Evolutionary conservation across 176 grass and related monocot species (phyloP).

Genomic region (Oryza nivara): DNA sequence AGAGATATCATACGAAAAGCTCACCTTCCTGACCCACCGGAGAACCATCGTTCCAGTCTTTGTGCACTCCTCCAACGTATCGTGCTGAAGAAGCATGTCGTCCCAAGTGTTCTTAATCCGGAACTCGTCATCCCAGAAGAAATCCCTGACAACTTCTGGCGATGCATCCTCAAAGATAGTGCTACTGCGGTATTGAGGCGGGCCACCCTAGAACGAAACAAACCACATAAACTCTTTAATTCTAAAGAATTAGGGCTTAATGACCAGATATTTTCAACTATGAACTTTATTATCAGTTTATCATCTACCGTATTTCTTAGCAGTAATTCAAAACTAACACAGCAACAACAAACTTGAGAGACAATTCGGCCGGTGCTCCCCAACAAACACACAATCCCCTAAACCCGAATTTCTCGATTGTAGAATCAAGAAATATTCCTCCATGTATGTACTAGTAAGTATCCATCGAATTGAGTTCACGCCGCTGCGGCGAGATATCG

Average conservation of each 20-base stretch:
- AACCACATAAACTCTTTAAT: conserved; percentile 1
- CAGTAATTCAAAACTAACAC: background rate
- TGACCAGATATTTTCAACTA: background rate
- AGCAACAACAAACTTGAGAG: background rate
- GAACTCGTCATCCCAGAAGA: conserved; percentile 99
- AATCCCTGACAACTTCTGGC: conserved; percentile 75
- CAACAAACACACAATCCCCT: background rate
- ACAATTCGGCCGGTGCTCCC: background rate
- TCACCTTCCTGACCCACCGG: conserved; percentile 92
- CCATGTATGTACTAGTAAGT: background rate
- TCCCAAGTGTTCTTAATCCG: conserved; percentile 81
- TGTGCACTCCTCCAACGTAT: conserved; percentile 68
- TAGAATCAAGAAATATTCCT: background rate
- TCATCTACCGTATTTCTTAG: background rate
- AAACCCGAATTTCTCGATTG: background rate
- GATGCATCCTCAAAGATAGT: conserved; percentile 80
- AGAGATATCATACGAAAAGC: background rate
- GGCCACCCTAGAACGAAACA: conserved; percentile 60
- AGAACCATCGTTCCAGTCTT: conserved; percentile 79
- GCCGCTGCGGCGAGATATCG: background rate
- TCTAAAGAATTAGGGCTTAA: background rate
- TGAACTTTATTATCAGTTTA: background rate
- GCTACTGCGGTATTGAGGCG: conserved; percentile 81
- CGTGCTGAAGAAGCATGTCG: conserved; percentile 84
- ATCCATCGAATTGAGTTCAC: background rate